phyloP scores from a whole-genome alignment of 2,329 filamentous ascomycete genomes.

The Massarina eburnea region DNA sequence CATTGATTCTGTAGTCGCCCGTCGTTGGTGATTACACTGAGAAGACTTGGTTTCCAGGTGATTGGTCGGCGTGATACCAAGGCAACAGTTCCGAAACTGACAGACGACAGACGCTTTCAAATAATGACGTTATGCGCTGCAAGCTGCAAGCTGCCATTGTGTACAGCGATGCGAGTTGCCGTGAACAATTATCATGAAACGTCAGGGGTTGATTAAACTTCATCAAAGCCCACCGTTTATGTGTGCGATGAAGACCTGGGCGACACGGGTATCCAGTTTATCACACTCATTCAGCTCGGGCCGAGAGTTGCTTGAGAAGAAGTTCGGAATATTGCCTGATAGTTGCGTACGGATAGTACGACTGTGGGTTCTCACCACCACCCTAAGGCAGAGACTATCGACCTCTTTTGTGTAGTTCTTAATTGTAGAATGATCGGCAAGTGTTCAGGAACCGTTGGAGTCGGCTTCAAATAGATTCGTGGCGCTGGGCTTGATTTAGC shows the following conservation, averaged over 20 bases:
- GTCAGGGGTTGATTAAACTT: background rate
- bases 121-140: background rate
- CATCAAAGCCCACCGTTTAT: background rate
- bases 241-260: background rate
- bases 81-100: background rate
- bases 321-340: background rate
- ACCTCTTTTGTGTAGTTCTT: too few species aligned
- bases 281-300: background rate
- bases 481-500: too few species aligned
- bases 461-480: too few species aligned
- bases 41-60: background rate
- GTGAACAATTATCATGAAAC: background rate
- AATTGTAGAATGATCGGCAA: too few species aligned
- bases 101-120: conserved; percentile 8
- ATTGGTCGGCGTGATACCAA: background rate
- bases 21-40: background rate
- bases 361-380: too few species aligned
- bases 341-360: background rate
- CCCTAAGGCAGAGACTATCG: too few species aligned
- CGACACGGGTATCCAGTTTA: too few species aligned
- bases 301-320: background rate
- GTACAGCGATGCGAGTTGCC: background rate
- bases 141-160: background rate
- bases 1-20: background rate
- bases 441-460: too few species aligned